Conservation (phyloP, 2,329 filamentous ascomycete species). For the Didymosphaeria variabile region DNA sequence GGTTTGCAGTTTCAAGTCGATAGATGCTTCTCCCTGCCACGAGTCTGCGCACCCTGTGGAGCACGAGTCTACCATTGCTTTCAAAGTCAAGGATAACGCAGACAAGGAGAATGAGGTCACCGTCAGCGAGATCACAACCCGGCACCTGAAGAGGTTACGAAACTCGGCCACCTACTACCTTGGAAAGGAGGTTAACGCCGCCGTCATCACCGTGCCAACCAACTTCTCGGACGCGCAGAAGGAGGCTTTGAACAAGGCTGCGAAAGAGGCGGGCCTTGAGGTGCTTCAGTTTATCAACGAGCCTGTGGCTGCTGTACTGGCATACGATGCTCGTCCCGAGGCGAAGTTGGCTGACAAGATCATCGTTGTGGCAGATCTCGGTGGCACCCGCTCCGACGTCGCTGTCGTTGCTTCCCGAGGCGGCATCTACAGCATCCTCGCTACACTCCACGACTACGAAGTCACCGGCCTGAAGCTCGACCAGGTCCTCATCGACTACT, state of each 20-base stretch:
- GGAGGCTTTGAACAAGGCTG: constrained; percentile 78
- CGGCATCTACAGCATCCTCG: constrained; percentile 95
- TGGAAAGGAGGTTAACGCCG: constrained; percentile 92
- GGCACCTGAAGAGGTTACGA: constrained; percentile 83
- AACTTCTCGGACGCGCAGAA: constrained; percentile 92
- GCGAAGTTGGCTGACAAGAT: constrained; percentile 82
- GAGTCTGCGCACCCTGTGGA: constrained; percentile 90
- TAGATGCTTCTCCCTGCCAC: constrained; percentile 95
- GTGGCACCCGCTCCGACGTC: constrained; percentile 91
- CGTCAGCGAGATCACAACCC: constrained; percentile 82
- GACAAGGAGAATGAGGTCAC: constrained; percentile 70
- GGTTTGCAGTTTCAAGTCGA: constrained; percentile 79
- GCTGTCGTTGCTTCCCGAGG: constrained; percentile 89
- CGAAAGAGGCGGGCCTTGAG: constrained; percentile 83
- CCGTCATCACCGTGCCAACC: constrained; percentile 92
- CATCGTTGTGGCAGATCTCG: constrained; percentile 89
- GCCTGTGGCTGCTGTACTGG: constrained; percentile 85
- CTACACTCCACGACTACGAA: constrained; percentile 95
- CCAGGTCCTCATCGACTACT: constrained; percentile 91
- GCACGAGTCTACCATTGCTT: constrained; percentile 74
- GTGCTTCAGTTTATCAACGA: constrained; percentile 93
- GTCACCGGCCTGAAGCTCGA: constrained; percentile 87
- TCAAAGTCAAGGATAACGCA: constrained; percentile 80
- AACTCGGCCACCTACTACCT: constrained; percentile 89
- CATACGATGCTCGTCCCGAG: constrained; percentile 88